These are phyloP conservation scores for Neospermospora avenae DNA, from an alignment of 2,329 filamentous ascomycete species.

Conservation along the genomic window DNA sequence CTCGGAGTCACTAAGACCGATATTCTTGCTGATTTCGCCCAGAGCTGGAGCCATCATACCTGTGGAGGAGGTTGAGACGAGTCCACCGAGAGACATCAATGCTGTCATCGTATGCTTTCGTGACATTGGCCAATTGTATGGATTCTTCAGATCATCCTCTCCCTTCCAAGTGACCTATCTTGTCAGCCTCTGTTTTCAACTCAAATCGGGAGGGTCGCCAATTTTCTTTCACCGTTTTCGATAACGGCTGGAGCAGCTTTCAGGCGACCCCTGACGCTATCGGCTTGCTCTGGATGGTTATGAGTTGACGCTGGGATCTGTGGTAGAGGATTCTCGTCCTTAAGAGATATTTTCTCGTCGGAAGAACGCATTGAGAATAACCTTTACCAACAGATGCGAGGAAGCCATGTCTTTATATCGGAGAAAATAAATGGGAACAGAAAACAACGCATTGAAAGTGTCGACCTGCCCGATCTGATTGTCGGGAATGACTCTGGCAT, in stretches of 20 bases:
- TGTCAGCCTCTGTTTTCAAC: background rate
- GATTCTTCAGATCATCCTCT: conserved; percentile 11
- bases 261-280: too few species aligned
- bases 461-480: background rate
- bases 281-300: background rate
- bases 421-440: background rate
- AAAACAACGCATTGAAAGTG: background rate
- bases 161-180: conserved; percentile 13
- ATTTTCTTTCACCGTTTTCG: background rate
- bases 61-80: conserved; percentile 47
- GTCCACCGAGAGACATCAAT: conserved; percentile 44
- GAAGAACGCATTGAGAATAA: background rate
- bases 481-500: background rate
- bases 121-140: conserved; percentile 14
- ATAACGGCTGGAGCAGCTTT: background rate
- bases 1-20: conserved; percentile 46
- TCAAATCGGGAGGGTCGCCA: background rate
- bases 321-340: too few species aligned
- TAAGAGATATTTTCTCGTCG: background rate
- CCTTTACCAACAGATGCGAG: too few species aligned
- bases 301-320: background rate
- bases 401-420: too few species aligned
- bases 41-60: conserved; percentile 52
- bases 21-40: conserved; percentile 44
- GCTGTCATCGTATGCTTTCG: conserved; percentile 46